Evolutionary conservation across 805 yeast species (phyloP), one percentile per base, ranked within the genome.

Genomic region (Metschnikowia corniflorae): DNA sequence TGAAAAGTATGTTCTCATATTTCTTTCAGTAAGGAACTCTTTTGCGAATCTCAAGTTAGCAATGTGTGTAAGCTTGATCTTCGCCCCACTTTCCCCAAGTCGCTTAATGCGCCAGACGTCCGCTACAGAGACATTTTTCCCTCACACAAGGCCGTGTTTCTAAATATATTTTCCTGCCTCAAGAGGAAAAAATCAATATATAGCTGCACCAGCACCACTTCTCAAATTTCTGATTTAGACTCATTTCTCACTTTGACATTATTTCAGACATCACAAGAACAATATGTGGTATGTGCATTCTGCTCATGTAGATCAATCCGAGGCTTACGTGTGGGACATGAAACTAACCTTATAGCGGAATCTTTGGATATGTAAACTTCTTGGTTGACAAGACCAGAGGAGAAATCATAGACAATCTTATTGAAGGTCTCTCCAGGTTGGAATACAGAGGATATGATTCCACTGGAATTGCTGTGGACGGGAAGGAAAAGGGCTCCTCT

Each of bases 401-500:
- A 32, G 96, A 91, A 55, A 88, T 93, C 63, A 73, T 91, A 46
- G 86, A 82, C 61, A 87, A 88, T 42, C 75, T 93, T 48, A 75
- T 91, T 33, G 96, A 88, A 54, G 96, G 96, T 46, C 71, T 82
- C 42, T 70, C 68, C 43, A 80, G 95, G 57, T 75, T 93, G 54
- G 99, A 93, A 65, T 93, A 93, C 69, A 83, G 99, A 67, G 99
- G 99, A 29, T 93, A 93, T 56, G 99, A 93, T 65, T 89, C 97
- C 15, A 83, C 97, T 16, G 99, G 99, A 57, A 72, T 93, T 42
- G 96, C 97, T 47, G 77, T 93, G 47, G 97, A 89, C 63, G 96
- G 96, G 42, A 94, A 86, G 60, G 73, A 71, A 40, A 73, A 77
- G 41, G 80, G 78, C 49, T 80, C 86, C 51, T 80, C 84, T 40